Percentiles rank a stretch among this genome's conserved stretches.
Evolutionary conservation across 768 basidiomycete species (phyloP).

Genomic region (Rhodotorula toruloides): DNA sequence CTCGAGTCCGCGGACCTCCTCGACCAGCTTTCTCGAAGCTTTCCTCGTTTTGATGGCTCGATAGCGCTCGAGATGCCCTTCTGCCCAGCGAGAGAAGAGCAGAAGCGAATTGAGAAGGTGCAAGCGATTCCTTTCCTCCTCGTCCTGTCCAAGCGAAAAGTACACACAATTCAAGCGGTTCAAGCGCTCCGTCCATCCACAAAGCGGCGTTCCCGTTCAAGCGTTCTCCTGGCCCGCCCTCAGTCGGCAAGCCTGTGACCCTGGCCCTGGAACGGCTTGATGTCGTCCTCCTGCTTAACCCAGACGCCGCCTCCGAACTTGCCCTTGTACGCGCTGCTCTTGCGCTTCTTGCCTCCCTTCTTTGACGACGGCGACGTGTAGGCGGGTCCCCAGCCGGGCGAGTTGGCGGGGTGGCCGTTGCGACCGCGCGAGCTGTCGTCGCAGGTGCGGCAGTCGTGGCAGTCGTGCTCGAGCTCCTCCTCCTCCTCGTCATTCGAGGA

Average conservation of each 20-base stretch:
- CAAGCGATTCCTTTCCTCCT: neutral
- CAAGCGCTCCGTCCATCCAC: neutral
- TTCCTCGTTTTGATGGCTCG: too few relatives aligned
- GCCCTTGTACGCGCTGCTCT: neutral
- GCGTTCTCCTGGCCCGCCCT: neutral
- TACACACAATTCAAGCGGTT: neutral
- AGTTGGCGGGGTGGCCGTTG: too few relatives aligned
- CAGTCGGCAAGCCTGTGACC: neutral
- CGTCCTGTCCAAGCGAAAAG: neutral
- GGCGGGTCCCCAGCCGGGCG: too few relatives aligned
- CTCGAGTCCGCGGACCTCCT: too few relatives aligned
- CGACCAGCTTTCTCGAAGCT: too few relatives aligned
- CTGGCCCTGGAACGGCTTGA: neutral
- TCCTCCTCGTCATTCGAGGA: neutral
- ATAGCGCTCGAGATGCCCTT: too few relatives aligned
- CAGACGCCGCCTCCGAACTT: neutral
- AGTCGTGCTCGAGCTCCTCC: neutral
- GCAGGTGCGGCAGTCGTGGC: neutral
- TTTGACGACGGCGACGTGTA: too few relatives aligned
- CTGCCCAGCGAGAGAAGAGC: neutral
- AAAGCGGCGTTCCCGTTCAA: neutral
- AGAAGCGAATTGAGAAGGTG: neutral
- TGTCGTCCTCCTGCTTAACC: slow-evolving; percentile 5
- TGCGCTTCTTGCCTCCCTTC: too few relatives aligned
- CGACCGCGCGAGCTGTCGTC: neutral